Evolutionary conservation across 1,284 basidiomycete species (phyloP), one percentile per base, ranked within the genome.

Genomic region (Chalciporus piperatoides): DNA sequence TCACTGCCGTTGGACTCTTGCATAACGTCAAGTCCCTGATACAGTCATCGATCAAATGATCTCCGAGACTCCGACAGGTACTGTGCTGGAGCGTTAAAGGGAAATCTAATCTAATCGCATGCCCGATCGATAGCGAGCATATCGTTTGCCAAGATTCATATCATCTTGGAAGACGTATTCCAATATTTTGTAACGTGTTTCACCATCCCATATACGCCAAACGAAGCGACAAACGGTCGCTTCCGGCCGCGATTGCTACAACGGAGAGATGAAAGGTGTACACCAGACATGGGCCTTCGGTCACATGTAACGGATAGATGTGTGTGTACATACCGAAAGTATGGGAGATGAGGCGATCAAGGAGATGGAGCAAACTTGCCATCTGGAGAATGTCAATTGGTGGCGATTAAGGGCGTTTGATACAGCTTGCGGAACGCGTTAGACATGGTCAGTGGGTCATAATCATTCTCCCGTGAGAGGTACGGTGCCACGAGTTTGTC

Each of bases 121-220:
- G 33, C 33, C 15, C 9, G 9, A 35, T 35, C 6, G 15, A 35
- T 32, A 14, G 6, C 12, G n/a, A n/a, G n/a, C n/a, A n/a, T 30
- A 30, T 14, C 28, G 11, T 45, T 46, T 12, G 41, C 32, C 15
- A 35, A 15, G 32, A 15, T 35, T 15, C 15, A 35, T 35, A 15
- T 35, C 32, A n/a, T 33, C 33, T 17, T 32, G 21, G 37, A 23
- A 21, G 52, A 38, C 47, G 12, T 15, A 17, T 32, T 30, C 33
- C n/a, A 7, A 17, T 8, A 35, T 30, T 39, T 9, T 23, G 10
- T 45, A 45, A 39, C 38, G 24, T 36, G 46, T 53, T 33, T 37
- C 49, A 53, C 24, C 19, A 33, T 30, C 15, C 48, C 44, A 51
- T 43, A 56, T 51, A 53, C 4, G 25, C 42, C 36, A 19, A 41